Evolutionary conservation across 2,329 filamentous ascomycete species (phyloP), one percentile per base, ranked within the genome.

Genomic region (Ophiosphaerella narmari): DNA sequence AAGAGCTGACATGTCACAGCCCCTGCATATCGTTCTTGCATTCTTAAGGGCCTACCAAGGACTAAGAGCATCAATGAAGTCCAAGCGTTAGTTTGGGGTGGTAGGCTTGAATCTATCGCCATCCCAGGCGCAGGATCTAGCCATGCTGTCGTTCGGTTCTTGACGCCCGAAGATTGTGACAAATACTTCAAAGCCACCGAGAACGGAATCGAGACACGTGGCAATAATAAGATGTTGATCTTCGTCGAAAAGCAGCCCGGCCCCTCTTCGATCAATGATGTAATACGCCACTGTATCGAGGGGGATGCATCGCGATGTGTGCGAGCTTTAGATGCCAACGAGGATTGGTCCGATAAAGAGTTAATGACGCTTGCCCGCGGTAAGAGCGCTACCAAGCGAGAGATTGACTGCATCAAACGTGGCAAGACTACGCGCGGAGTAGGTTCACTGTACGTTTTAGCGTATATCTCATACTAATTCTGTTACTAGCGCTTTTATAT

Each of bases 251-350:
- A 57, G 39, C 46, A 54, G 14, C 50, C 58, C 4, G 62, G 55
- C 0, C 65, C 65, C 1, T 63, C 61, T 38, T 71, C 69, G 3
- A 60, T 75, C 50, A 75, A 75, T 48, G 75, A 75, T 8, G 64
- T 75, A 26, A 65, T 81, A 14, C 64, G 65, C 5, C 72, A 72
- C 33, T 74, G 73, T 43, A 70, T 75, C 8, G 71, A 74, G 1
- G 63, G 68, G 1, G 75, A 75, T 1, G 70, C 72, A 4, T 77
- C 78, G 21, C 76, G 79, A 29, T 78, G 77, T 41, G 70, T 82
- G 12, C 75, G 75, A 39, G 76, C 73, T 16, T 61, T 74, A 6
- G 74, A 74, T 7, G 74, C 74, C 5, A 71, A 76, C 13, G 66
- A 75, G 34, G 70, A 76, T 14, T 71, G 74, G 61, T 66, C 58